Conservation (phyloP, 495 filamentous ascomycete species). For the Aspergillus indologenus region DNA sequence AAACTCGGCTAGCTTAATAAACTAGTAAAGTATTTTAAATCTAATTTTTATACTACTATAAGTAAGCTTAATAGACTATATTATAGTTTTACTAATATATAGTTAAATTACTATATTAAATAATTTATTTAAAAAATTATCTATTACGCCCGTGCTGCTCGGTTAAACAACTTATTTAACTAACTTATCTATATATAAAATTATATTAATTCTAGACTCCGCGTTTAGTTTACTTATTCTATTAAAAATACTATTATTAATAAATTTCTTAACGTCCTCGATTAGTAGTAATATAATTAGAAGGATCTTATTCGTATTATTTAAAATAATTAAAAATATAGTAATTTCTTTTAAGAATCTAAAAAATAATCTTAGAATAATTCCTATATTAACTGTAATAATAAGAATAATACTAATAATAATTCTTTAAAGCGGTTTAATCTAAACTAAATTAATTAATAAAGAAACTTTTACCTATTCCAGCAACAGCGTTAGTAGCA, state of each 20-base stretch:
- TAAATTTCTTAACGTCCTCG: slow-evolving; percentile 1
- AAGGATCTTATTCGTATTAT: neutral
- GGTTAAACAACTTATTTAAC: neutral
- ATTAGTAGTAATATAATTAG: neutral
- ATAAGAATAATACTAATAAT: neutral
- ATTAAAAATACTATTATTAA: neutral
- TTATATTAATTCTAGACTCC: neutral
- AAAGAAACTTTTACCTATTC: neutral
- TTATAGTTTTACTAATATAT: neutral
- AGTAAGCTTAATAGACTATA: neutral
- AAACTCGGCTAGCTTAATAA: neutral
- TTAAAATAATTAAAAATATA: neutral
- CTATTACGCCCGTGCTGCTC: neutral
- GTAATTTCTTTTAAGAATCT: neutral
- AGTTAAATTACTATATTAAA: neutral
- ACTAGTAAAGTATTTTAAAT: neutral
- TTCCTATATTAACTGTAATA: neutral
- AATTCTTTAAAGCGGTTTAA: neutral
- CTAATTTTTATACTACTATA: neutral
- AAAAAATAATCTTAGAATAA: neutral
- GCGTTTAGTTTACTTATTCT: neutral
- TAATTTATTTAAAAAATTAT: neutral
- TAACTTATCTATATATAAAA: neutral
- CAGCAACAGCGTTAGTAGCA: neutral
- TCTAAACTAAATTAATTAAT: neutral